Evolutionary conservation across 257 asterid genomes (phyloP).

Genomic region (Lithospermum erythrorhizon): DNA sequence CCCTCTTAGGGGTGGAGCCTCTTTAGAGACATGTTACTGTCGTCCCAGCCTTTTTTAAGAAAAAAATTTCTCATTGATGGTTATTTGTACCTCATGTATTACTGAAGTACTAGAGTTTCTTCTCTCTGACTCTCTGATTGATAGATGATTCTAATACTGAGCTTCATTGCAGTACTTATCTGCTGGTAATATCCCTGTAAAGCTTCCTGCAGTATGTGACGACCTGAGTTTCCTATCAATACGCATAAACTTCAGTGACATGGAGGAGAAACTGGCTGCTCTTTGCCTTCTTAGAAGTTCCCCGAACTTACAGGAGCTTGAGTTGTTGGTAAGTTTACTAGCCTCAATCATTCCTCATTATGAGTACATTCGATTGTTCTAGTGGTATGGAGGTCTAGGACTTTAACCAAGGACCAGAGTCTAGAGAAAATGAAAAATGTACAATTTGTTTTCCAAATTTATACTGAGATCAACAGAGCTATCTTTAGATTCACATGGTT

Average conservation of each 20-base stretch:
- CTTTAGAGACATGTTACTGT: too few species aligned
- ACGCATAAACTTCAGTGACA: slow-evolving; percentile 55
- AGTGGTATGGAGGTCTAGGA: too few species aligned
- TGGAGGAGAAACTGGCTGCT: slow-evolving; percentile 65
- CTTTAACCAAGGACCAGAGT: too few species aligned
- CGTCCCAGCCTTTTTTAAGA: too few species aligned
- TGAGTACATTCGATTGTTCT: not conserved
- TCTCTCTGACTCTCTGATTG: not conserved
- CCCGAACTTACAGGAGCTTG: slow-evolving; percentile 91
- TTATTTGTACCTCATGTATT: too few species aligned
- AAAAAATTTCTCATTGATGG: too few species aligned
- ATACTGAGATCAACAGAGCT: too few species aligned
- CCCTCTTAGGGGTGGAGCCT: too few species aligned
- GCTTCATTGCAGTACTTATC: slow-evolving; percentile 56
- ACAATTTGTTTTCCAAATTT: too few species aligned
- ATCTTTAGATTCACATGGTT: too few species aligned
- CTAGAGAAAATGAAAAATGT: too few species aligned
- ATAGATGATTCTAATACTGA: not conserved
- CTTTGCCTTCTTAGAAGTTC: slow-evolving; percentile 83
- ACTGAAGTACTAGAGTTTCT: not conserved
- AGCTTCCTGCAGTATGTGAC: slow-evolving; percentile 49
- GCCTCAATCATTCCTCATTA: not conserved
- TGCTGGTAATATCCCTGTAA: slow-evolving; percentile 66
- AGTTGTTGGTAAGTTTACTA: slow-evolving; percentile 56
- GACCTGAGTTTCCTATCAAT: slow-evolving; percentile 81